Conservation (phyloP, 352 stramenopile genomes). For the Phytopythium ostracodes region DNA sequence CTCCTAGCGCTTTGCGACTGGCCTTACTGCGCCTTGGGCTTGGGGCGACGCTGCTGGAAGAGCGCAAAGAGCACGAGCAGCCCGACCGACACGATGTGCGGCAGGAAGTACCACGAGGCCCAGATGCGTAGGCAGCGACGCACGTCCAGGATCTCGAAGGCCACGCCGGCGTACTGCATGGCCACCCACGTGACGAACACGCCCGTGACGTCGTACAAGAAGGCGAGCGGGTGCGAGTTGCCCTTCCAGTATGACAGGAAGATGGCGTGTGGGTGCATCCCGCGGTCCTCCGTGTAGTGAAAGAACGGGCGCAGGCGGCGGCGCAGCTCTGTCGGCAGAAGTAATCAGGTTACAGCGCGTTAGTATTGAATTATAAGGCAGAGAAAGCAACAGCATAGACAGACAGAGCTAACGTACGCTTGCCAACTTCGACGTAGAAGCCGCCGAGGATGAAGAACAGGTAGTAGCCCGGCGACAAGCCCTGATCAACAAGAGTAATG, state of each 20-base stretch:
- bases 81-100: slow-evolving; percentile 54
- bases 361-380: too few relatives aligned
- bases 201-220: slow-evolving; percentile 76
- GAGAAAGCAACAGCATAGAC: too few relatives aligned
- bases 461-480: slow-evolving; percentile 85
- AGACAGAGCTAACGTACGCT: slow-evolving; percentile 43
- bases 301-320: slow-evolving; percentile 73
- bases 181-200: slow-evolving; percentile 75
- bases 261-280: slow-evolving; percentile 69
- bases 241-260: slow-evolving; percentile 80
- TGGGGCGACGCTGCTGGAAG: slow-evolving; percentile 42
- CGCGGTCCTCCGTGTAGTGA: slow-evolving; percentile 84
- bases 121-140: slow-evolving; percentile 71
- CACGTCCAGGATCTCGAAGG: slow-evolving; percentile 82
- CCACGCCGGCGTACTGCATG: slow-evolving; percentile 85
- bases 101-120: slow-evolving; percentile 80
- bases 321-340: too few relatives aligned
- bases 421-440: slow-evolving; percentile 86
- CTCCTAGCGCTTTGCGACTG: background rate
- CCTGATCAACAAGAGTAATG: slow-evolving; percentile 23
- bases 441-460: slow-evolving; percentile 83
- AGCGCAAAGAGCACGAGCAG: slow-evolving; percentile 60
- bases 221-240: slow-evolving; percentile 64
- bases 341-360: too few relatives aligned
- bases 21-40: slow-evolving; percentile 34